Evolutionary conservation across 78 protist species (phyloP), one percentile per base, ranked within the genome.

Genomic region (Chrysochromulina parva): DNA sequence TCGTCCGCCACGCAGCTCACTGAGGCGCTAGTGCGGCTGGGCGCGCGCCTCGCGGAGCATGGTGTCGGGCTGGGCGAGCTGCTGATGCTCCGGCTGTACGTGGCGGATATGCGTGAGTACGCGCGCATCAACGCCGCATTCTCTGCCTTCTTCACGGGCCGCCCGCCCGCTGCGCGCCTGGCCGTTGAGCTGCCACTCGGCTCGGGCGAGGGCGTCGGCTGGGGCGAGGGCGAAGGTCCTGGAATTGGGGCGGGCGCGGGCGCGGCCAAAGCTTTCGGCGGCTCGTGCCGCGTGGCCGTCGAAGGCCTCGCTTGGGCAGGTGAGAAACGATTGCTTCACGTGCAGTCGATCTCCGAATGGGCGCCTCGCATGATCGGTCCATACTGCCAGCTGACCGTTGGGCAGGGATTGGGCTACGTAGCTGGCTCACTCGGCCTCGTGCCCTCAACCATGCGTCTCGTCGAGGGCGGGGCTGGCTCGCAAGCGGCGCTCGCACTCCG

Each of bases 321-420:
- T 1, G 60, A 9, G 22, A 57, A 62, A 54, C 66, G 89, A 17
- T 0, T 53, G 22, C 58, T 92, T n/a, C 94, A 88, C 52, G 94
- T 92, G 24, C 55, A n/a, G 58, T 65, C 86, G 48, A 71, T 92
- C 71, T 92, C 94, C 53, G 85, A 85, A 73, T 92, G 94, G 94
- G 94, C 94, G 50, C 94, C 94, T 0, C 16, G 89, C 2, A 80
- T 90, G 60, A 92, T 92, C 71, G 94, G 94, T 1, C 94, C 94
- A 0, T 92, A 92, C 52, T 50, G 78, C n/a, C 94, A 92, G 67
- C 22, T 58, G 82, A 62, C 66, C 50, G 38, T 10, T 58, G 81
- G 22, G 11, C 50, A 4, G 6, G 69, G 71, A 47, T 1, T 38
- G 38, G 80, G n/a, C 26, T 38, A 47, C 28, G 48, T 71, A 17